A percentile compares a stretch with the other conserved stretches of the same genome.
Evolutionary conservation across 768 basidiomycete species (phyloP).

Genomic region (Leccinellum rugosiceps): DNA sequence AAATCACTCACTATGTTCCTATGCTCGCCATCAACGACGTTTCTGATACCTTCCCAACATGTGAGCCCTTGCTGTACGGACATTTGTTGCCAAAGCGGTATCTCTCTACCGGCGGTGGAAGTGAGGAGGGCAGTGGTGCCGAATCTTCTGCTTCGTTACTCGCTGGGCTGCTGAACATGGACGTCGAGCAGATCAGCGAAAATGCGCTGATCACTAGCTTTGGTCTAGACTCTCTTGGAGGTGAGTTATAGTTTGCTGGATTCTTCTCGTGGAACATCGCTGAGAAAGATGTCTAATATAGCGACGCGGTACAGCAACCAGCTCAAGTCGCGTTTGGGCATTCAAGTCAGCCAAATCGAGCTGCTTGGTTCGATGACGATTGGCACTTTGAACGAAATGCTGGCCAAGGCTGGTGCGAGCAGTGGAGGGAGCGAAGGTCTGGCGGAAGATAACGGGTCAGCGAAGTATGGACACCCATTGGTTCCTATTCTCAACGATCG

Average conservation of each 20-base stretch:
- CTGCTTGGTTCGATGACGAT: conserved; percentile 25
- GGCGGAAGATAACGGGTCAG: conserved; percentile 20
- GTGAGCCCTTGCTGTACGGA: conserved; percentile 25
- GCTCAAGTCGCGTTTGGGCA: conserved; percentile 25
- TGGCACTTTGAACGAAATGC: conserved; percentile 24
- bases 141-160: conserved; percentile 28
- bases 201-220: conserved; percentile 30
- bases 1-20: conserved; percentile 29
- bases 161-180: conserved; percentile 22
- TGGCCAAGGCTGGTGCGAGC: conserved; percentile 15
- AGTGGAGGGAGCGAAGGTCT: conserved; percentile 1
- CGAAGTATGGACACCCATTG: conserved; percentile 27
- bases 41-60: conserved; percentile 23
- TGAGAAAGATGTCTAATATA: neutral
- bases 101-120: conserved; percentile 13
- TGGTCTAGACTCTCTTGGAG: conserved; percentile 24
- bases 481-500: conserved; percentile 30
- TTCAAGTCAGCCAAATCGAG: conserved; percentile 25
- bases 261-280: neutral
- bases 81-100: conserved; percentile 24
- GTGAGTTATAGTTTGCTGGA: conserved; percentile 6
- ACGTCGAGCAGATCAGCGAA: conserved; percentile 28
- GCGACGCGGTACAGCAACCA: conserved; percentile 31
- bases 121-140: conserved; percentile 6
- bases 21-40: conserved; percentile 26